Percentiles rank a stretch among this genome's conserved stretches.
phyloP scores from a whole-genome alignment of 257 asterid species.

The Salvia rosmarinus region DNA sequence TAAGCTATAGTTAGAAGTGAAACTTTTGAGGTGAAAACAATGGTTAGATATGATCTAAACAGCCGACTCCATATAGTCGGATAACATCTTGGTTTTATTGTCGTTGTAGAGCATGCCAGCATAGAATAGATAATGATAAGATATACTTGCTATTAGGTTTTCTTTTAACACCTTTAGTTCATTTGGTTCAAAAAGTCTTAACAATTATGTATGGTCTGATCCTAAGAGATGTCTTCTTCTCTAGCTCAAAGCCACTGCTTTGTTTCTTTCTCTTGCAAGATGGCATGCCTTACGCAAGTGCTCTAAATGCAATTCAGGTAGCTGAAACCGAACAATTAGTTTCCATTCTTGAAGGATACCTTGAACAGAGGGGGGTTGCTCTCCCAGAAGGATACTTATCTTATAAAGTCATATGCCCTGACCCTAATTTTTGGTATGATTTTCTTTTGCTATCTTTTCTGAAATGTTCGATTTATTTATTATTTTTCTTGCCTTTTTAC shows the following conservation, averaged over 20 bases:
- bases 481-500: background rate
- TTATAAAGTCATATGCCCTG: constrained; percentile 78
- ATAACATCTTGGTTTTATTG: background rate
- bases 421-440: constrained; percentile 70
- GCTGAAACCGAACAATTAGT: constrained; percentile 63
- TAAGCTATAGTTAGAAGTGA: constrained; percentile 5
- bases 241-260: background rate
- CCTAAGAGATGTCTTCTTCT: background rate
- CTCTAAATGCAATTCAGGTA: constrained; percentile 51
- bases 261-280: constrained; percentile 12
- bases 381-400: constrained; percentile 83
- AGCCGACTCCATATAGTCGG: no score
- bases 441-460: constrained; percentile 15
- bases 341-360: constrained; percentile 77
- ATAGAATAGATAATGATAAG: background rate
- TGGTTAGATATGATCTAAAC: background rate
- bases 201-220: background rate
- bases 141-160: background rate
- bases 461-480: background rate
- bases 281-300: constrained; percentile 5
- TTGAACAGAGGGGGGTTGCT: constrained; percentile 84
- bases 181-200: background rate
- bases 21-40: background rate
- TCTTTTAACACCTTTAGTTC: background rate
- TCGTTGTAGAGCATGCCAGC: background rate